phyloP scores from a whole-genome alignment of 352 stramenopile genomes.

The Pythium utonaiense region DNA sequence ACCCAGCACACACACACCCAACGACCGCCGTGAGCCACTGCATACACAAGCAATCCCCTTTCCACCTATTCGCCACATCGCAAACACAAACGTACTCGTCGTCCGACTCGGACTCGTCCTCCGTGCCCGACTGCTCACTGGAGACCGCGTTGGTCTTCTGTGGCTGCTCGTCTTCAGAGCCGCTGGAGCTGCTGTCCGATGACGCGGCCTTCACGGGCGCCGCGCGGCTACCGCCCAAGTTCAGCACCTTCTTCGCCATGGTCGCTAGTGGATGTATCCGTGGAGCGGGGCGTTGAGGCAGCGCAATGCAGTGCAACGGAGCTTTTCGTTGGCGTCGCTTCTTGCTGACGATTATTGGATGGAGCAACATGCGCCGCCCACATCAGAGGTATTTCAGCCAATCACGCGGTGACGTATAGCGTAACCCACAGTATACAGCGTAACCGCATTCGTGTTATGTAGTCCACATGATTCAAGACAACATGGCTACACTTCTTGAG shows the following conservation, averaged over 20 bases:
- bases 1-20: constrained; percentile 7
- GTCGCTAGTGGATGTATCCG: neutral
- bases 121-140: constrained; percentile 13
- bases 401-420: neutral
- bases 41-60: too few relatives aligned
- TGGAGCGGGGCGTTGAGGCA: neutral
- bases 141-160: neutral
- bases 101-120: constrained; percentile 20
- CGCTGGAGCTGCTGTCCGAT: constrained; percentile 20
- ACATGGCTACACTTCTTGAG: constrained; percentile 3
- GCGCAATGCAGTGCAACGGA: neutral
- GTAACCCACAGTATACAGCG: neutral
- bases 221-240: constrained; percentile 44
- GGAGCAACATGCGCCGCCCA: constrained; percentile 18
- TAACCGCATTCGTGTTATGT: constrained; percentile 5
- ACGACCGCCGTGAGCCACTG: too few relatives aligned
- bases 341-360: constrained; percentile 24
- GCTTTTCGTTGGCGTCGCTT: constrained; percentile 17
- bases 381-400: constrained; percentile 1
- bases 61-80: too few relatives aligned
- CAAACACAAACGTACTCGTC: constrained; percentile 16
- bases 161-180: constrained; percentile 15
- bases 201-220: constrained; percentile 36
- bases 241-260: constrained; percentile 66
- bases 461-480: neutral